Evolutionary conservation across 1,139 yeast genomes (phyloP), one percentile per base, ranked within the genome.

Genomic region (Kluyveromyces sp.): DNA sequence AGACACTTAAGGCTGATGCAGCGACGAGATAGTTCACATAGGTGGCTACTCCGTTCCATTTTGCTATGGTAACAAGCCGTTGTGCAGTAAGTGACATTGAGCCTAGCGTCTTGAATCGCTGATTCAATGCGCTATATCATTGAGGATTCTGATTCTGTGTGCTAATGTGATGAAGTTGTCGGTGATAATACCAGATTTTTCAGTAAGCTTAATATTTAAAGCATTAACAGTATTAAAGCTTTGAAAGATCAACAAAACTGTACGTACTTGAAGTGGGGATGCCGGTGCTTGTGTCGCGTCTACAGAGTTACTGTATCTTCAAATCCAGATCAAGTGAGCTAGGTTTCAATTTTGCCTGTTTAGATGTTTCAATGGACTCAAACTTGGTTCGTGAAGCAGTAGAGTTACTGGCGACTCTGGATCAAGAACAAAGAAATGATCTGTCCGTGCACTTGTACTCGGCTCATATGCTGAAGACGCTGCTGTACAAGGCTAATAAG

Each of bases 1-100:
- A 80, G 9, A 82, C 92, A 2, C 92, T 78, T 46, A 88, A 73
- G 18, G 94, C 77, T 0, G 94, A 86, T 13, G 94, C 85, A 0
- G 95, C 92, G 16, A 87, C 68, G 39, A 72, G 68, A 57, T 80
- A 85, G 96, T 96, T 88, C 25, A 76, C 61, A 54, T 64, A 48
- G 64, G 75, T 55, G 60, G 31, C 4, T 1, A 26, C 15, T 7
- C 41, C 41, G 31, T 38, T 38, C 41, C 41, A 38, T 31, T 31
- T 31, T 6, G 41, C 31, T 18, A 38, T 38, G 8, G 34, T n/a
- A 8, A 74, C 73, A 18, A 86, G 69, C 48, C 92, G 68, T 48
- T 79, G 80, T 0, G 89, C 72, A 3, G 82, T 83, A 9, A 83
- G 47, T 36, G 58, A 40, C 28, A 46, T 47, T 11, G 33, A 31